These are phyloP conservation scores for Penicillium fimorum DNA, from an alignment of 495 filamentous ascomycete species.

Conservation along the genomic window DNA sequence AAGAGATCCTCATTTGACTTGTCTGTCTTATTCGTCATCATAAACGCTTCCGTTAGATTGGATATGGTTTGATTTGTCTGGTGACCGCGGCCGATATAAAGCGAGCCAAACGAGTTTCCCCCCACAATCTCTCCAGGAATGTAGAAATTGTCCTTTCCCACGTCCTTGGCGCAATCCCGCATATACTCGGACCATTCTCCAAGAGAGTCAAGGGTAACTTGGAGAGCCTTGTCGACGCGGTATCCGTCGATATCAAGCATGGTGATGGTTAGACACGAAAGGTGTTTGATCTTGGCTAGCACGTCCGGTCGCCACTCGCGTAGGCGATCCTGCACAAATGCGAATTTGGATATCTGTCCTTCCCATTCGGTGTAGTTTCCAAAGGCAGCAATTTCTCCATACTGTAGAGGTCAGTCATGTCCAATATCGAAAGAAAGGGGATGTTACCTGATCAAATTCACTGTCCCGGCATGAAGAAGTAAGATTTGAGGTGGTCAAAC, in stretches of 20 bases:
- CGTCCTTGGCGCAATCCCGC: slow-evolving; percentile 38
- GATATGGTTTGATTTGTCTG: slow-evolving; percentile 28
- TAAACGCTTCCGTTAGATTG: slow-evolving; percentile 27
- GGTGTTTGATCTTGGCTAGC: slow-evolving; percentile 33
- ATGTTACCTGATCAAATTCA: slow-evolving; percentile 28
- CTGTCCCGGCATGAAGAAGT: slow-evolving; percentile 17
- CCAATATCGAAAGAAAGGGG: slow-evolving; percentile 4
- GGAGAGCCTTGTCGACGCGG: slow-evolving; percentile 49
- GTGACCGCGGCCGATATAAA: slow-evolving; percentile 39
- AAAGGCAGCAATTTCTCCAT: slow-evolving; percentile 41
- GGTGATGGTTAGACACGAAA: slow-evolving; percentile 40
- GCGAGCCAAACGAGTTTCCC: slow-evolving; percentile 34
- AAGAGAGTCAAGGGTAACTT: slow-evolving; percentile 47
- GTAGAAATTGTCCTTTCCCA: slow-evolving; percentile 49
- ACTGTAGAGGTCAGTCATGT: slow-evolving; percentile 10
- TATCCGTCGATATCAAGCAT: slow-evolving; percentile 52
- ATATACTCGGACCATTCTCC: slow-evolving; percentile 43
- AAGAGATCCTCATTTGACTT: slow-evolving; percentile 22
- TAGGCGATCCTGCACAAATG: slow-evolving; percentile 41
- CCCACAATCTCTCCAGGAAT: slow-evolving; percentile 47
- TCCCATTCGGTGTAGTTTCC: slow-evolving; percentile 41
- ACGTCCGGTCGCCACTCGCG: slow-evolving; percentile 41
- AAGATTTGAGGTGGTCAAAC: slow-evolving; percentile 10
- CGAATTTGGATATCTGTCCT: slow-evolving; percentile 38
- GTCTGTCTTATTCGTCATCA: slow-evolving; percentile 21